Conservation (phyloP, 2,329 filamentous ascomycete species). For the Phaeophleospora eucalypticola region DNA sequence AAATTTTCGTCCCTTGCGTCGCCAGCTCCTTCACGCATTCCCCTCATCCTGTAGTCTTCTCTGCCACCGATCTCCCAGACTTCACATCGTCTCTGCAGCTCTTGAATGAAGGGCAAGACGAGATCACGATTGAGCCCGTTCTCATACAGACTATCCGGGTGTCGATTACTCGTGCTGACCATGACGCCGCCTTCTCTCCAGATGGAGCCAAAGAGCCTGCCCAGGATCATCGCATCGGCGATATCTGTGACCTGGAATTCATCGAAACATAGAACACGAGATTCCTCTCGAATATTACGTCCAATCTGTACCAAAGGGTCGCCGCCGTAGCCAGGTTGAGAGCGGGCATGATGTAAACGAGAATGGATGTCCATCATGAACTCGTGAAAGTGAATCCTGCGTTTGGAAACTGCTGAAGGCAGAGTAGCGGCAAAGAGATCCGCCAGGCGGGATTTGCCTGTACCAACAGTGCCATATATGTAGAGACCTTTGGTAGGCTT, state of each 20-base stretch:
- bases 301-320: constrained; percentile 60
- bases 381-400: constrained; percentile 73
- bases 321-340: constrained; percentile 54
- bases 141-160: constrained; percentile 59
- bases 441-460: constrained; percentile 72
- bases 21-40: constrained; percentile 34
- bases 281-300: constrained; percentile 65
- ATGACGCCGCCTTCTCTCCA: constrained; percentile 74
- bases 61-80: constrained; percentile 75
- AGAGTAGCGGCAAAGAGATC: constrained; percentile 69
- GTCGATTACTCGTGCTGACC: constrained; percentile 71
- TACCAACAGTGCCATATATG: constrained; percentile 73
- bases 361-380: constrained; percentile 74
- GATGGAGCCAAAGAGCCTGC: constrained; percentile 68
- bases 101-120: constrained; percentile 67
- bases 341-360: constrained; percentile 33
- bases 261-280: constrained; percentile 70
- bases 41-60: constrained; percentile 56
- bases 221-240: constrained; percentile 70
- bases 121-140: constrained; percentile 28
- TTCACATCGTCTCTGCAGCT: constrained; percentile 69
- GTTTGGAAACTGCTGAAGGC: constrained; percentile 40
- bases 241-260: constrained; percentile 80
- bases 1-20: constrained; percentile 31
- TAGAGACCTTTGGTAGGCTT: constrained; percentile 52